These are phyloP conservation scores for Talaromyces sp. DNA, from an alignment of 2,329 filamentous ascomycete genomes.

Conservation along the genomic window DNA sequence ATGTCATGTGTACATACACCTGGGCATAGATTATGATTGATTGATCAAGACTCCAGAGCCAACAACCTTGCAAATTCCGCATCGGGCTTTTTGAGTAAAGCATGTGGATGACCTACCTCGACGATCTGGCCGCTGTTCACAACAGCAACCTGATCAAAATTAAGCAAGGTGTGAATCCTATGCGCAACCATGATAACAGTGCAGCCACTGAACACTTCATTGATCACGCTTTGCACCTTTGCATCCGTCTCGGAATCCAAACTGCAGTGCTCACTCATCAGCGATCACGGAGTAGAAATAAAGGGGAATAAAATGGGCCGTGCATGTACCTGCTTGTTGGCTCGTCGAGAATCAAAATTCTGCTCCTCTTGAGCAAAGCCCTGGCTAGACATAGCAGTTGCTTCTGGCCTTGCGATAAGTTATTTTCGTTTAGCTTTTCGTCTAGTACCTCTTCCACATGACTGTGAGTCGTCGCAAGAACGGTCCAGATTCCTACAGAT, in stretches of 20 bases:
- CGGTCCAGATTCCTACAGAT: constrained; percentile 27
- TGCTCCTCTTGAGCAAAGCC: constrained; percentile 54
- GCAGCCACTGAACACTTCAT: constrained; percentile 13
- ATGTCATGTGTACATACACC: no score
- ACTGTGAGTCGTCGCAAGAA: constrained; percentile 20
- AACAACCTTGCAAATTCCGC: no score
- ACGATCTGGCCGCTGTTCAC: constrained; percentile 15
- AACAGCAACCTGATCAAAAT: constrained; percentile 22
- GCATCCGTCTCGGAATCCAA: constrained; percentile 19
- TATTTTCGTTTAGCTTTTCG: constrained; percentile 38
- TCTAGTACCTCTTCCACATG: constrained; percentile 19
- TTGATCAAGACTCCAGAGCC: no score
- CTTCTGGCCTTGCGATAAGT: constrained; percentile 73
- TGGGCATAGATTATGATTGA: no score
- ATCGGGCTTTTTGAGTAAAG: neutral
- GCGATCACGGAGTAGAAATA: neutral
- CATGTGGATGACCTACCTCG: constrained; percentile 16
- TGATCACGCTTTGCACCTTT: constrained; percentile 18
- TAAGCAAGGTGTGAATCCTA: constrained; percentile 16
- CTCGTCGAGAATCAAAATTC: constrained; percentile 28
- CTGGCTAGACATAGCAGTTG: constrained; percentile 74
- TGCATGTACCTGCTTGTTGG: constrained; percentile 24
- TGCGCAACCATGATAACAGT: constrained; percentile 23
- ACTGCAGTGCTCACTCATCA: neutral
- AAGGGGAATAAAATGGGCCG: no score